phyloP scores from a whole-genome alignment of 352 stramenopile species.

The Phytopythium delawarense region DNA sequence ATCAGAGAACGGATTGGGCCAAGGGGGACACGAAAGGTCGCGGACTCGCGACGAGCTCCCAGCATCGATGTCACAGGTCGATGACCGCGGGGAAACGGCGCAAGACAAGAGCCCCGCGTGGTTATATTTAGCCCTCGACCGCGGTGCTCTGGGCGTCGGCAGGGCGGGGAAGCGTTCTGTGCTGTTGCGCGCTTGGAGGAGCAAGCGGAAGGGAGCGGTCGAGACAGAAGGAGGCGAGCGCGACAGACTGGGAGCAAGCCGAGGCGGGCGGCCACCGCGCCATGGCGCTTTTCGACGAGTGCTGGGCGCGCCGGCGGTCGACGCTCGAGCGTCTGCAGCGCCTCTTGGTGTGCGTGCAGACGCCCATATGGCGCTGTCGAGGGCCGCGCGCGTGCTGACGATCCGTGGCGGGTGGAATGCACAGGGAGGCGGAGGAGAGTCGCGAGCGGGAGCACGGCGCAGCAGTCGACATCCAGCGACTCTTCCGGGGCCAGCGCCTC shows the following conservation, averaged over 20 bases:
- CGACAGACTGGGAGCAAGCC: neutral
- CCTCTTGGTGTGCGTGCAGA: constrained; percentile 38
- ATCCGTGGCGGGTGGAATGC: too few relatives aligned
- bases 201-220: neutral
- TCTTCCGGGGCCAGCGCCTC: constrained; percentile 54
- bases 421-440: constrained; percentile 46
- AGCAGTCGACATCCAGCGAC: constrained; percentile 52
- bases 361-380: neutral
- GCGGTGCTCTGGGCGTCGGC: neutral
- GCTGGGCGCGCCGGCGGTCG: constrained; percentile 39
- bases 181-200: neutral
- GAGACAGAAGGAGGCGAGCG: neutral
- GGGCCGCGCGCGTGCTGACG: neutral
- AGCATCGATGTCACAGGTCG: too few relatives aligned
- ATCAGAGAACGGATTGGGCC: constrained; percentile 1
- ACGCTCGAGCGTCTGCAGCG: constrained; percentile 47
- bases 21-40: neutral
- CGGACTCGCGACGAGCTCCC: neutral
- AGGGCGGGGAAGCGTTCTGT: neutral
- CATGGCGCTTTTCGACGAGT: constrained; percentile 67
- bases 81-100: neutral
- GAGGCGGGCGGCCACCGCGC: neutral
- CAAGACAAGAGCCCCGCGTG: neutral
- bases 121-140: neutral
- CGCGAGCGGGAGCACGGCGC: constrained; percentile 31